Evolutionary conservation across 768 basidiomycete genomes (phyloP).

Genomic region (Cystoderma amianthinum): DNA sequence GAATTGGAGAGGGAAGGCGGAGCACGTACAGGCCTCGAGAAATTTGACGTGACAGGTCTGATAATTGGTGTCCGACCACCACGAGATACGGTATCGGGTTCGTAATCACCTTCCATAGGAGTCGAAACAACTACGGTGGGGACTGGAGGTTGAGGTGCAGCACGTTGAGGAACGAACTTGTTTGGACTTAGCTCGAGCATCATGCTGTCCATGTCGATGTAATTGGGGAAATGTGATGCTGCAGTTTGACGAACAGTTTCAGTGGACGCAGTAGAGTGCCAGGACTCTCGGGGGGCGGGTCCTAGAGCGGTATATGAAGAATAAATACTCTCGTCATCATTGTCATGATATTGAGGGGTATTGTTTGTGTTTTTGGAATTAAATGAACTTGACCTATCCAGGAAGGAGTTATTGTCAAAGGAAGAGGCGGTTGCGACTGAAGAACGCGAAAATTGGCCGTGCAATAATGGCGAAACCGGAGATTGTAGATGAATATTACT

Average conservation of each 20-base stretch:
- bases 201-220: slow-evolving; percentile 3
- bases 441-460: slow-evolving; percentile 36
- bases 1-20: neutral
- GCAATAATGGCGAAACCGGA: slow-evolving; percentile 38
- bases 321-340: slow-evolving; percentile 37
- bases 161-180: slow-evolving; percentile 5
- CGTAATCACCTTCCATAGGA: slow-evolving; percentile 18
- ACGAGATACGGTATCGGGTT: slow-evolving; percentile 6
- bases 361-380: neutral
- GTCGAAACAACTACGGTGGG: slow-evolving; percentile 54
- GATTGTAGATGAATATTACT: slow-evolving; percentile 3
- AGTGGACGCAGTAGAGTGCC: slow-evolving; percentile 20
- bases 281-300: slow-evolving; percentile 31
- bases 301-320: slow-evolving; percentile 17
- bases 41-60: slow-evolving; percentile 44
- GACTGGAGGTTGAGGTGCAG: slow-evolving; percentile 16
- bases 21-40: slow-evolving; percentile 47
- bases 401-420: slow-evolving; percentile 27
- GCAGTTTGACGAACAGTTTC: slow-evolving; percentile 1
- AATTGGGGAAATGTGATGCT: slow-evolving; percentile 2
- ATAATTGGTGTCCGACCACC: slow-evolving; percentile 35
- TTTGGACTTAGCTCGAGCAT: slow-evolving; percentile 3
- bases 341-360: slow-evolving; percentile 17
- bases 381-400: slow-evolving; percentile 12
- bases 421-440: slow-evolving; percentile 34